Conservation (phyloP, 768 basidiomycete genomes). For the Erythrobasidium yunnanense region DNA sequence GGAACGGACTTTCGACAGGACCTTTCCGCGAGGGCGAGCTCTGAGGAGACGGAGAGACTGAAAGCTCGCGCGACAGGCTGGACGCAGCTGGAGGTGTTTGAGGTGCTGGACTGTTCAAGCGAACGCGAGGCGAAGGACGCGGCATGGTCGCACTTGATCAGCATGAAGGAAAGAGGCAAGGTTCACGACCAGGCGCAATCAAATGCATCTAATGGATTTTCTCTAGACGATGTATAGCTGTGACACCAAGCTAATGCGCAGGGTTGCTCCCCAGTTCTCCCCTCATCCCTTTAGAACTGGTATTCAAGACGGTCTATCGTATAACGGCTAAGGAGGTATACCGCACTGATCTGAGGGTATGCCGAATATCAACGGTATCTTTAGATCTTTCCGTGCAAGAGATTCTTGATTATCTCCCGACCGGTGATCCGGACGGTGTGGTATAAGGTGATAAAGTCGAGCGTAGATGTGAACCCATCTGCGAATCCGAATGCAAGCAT, state of each 20-base stretch:
- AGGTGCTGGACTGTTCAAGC: conserved; percentile 21
- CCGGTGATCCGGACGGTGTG: conserved; percentile 65
- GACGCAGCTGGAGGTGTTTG: background rate
- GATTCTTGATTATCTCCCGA: conserved; percentile 69
- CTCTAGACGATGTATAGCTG: too few species aligned
- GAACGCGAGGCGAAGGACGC: conserved; percentile 10
- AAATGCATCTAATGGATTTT: too few species aligned
- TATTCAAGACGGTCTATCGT: too few species aligned
- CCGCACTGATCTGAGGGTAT: too few species aligned
- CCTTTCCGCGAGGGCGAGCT: conserved; percentile 12
- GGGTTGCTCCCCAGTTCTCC: too few species aligned
- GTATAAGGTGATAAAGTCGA: conserved; percentile 73
- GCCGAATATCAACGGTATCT: too few species aligned
- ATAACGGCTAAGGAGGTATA: too few species aligned
- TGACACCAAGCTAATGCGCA: too few species aligned
- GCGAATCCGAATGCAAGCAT: conserved; percentile 92
- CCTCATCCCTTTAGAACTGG: too few species aligned
- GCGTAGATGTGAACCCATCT: conserved; percentile 73
- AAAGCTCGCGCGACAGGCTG: background rate
- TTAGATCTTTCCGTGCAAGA: conserved; percentile 76
- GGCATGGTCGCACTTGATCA: background rate
- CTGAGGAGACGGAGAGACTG: background rate
- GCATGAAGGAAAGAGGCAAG: too few species aligned
- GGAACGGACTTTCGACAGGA: conserved; percentile 3
- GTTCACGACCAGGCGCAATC: too few species aligned